phyloP scores from a whole-genome alignment of 192 early-diverging fungal genomes.

The Spinellus fusiger region DNA sequence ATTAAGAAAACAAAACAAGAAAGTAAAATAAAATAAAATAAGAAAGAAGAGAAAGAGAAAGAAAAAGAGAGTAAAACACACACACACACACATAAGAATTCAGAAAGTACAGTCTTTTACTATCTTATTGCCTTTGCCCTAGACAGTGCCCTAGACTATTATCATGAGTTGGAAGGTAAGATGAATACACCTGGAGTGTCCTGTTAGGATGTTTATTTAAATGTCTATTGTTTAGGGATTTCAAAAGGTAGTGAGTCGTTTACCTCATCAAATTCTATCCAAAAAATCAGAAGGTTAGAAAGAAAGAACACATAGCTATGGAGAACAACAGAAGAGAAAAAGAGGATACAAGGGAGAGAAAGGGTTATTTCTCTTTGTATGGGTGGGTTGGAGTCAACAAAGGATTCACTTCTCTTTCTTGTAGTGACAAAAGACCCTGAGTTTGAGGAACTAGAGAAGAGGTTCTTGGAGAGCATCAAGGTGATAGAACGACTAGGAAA shows the following conservation, averaged over 20 bases:
- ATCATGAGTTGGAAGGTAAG: too few species aligned
- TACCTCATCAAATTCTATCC: conserved; percentile 70
- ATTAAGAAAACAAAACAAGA: neutral
- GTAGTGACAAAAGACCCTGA: conserved; percentile 51
- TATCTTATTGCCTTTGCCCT: too few species aligned
- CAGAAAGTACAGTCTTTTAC: too few species aligned
- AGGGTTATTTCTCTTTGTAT: neutral
- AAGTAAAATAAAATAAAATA: neutral
- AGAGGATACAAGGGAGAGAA: neutral
- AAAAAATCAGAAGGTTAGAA: conserved; percentile 37
- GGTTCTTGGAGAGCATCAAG: conserved; percentile 56
- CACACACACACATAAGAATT: too few species aligned
- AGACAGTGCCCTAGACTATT: too few species aligned
- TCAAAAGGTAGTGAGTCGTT: conserved; percentile 70
- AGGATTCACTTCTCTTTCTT: neutral
- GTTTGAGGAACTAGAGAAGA: conserved; percentile 53
- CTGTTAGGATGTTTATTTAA: too few species aligned
- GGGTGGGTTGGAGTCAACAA: neutral
- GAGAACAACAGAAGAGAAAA: neutral
- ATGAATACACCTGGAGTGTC: too few species aligned
- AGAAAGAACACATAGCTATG: neutral
- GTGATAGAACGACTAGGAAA: conserved; percentile 50
- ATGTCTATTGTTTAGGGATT: conserved; percentile 15
- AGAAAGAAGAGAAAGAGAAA: neutral
- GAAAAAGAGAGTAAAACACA: neutral